Evolutionary conservation across 2,329 filamentous ascomycete genomes (phyloP).

Genomic region (Cladophialophora bantiana): DNA sequence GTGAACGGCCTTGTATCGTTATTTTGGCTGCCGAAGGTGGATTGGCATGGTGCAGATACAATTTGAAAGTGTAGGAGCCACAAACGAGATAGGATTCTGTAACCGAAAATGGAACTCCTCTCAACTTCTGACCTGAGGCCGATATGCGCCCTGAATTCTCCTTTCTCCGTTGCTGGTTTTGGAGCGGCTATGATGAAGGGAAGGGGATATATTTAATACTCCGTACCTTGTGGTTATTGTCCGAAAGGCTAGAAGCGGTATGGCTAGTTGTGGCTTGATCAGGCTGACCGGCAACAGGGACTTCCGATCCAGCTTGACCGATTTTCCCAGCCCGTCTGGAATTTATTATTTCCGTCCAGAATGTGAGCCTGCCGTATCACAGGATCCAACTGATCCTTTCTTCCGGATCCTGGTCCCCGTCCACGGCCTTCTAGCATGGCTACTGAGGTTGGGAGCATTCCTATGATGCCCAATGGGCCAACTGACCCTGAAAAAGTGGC

Average conservation of each 20-base stretch:
- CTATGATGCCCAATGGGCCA: conserved; percentile 9
- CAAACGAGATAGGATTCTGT: background rate
- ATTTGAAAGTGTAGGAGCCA: background rate
- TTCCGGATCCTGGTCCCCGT: background rate
- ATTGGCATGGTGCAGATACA: background rate
- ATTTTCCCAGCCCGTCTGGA: conserved; percentile 17
- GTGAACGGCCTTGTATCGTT: background rate
- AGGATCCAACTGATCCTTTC: conserved; percentile 1
- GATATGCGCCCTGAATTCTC: too few species aligned
- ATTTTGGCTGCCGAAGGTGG: background rate
- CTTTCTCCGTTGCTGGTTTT: background rate
- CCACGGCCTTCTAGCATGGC: conserved; percentile 23
- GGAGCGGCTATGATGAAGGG: too few species aligned
- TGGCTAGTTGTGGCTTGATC: conserved; percentile 6
- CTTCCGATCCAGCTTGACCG: conserved; percentile 20
- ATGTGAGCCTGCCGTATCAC: conserved; percentile 21
- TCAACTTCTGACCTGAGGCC: too few species aligned
- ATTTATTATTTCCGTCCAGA: background rate
- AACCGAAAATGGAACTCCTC: background rate
- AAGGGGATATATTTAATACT: too few species aligned
- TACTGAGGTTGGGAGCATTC: conserved; percentile 19
- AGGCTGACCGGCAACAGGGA: conserved; percentile 29
- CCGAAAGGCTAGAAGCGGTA: background rate
- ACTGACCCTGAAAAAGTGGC: conserved; percentile 36
- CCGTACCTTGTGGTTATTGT: background rate